Base-by-base conservation (phyloP, 2,329 filamentous ascomycete genomes). In the Epichloe sp. region DNA sequence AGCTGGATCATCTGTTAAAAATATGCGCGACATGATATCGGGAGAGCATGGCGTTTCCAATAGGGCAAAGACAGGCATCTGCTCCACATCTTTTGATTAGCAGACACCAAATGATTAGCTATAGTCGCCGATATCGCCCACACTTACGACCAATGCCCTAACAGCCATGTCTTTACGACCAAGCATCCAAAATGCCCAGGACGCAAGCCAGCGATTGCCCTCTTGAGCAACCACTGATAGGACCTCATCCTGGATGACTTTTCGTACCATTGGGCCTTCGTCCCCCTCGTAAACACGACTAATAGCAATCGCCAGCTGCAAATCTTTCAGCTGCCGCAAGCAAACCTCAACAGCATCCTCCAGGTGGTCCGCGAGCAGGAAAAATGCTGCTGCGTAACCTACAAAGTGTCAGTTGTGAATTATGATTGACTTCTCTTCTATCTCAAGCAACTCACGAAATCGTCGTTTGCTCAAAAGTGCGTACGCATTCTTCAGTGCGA, bases 311-410 rank as follows among this genome's bases (percentile, higher is more conserved):
- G 91, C 93, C 35, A 98, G 79, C 63, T 96, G 89, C 21, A 93
- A 70, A 63, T 98, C 94, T 53, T 86, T 83, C 38, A 97, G 75
- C 62, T 96, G 90, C 55, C 87, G 89, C 14, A 90, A 73, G 56
- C 94, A 88, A 17, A 98, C 83, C 56, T 85, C 86, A 49, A 93
- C 84, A 0, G 93, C 91, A 64, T 95, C 89, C 50, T 84, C 80
- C 0, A 95, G 73, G 60, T 85, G 84, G 57, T 90, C 89, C 2
- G 87, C 94, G 1, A 98, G 75, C 5, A 98, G 74, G 71, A 98
- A 98, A 69, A 97, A 98, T 0, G 93, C 86, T 1, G 91, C 93
- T 3, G 93, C 90, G 62, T 98, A 98, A 68, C 88, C 88, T 88
- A 49, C 19, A 1, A 5, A 21, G 14, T 23, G 47, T 53, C 47